A percentile compares a stretch with the other conserved stretches of the same genome.
These are phyloP conservation scores for Barbarea vulgaris DNA, from an alignment of 345 rosid species.

Conservation along the genomic window DNA sequence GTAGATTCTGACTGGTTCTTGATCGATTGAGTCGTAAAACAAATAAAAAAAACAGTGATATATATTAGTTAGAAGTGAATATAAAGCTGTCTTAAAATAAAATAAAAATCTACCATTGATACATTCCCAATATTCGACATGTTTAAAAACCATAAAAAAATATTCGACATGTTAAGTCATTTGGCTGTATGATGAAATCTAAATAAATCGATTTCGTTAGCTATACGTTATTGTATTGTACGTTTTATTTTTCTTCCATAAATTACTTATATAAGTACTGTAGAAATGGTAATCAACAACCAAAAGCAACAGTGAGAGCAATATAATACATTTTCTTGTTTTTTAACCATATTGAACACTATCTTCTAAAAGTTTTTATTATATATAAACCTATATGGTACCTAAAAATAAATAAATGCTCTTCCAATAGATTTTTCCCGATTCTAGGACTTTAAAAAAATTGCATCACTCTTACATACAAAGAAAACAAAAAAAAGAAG, in stretches of 20 bases:
- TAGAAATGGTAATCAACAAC: neutral
- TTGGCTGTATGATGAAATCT: neutral
- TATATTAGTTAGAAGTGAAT: neutral
- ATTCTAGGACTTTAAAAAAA: neutral
- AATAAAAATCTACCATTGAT: neutral
- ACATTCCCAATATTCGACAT: neutral
- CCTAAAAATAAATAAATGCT: neutral
- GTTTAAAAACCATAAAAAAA: too few relatives aligned
- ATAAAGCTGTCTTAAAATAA: neutral
- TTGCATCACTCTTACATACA: neutral
- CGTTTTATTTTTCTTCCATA: neutral
- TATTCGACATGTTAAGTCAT: neutral
- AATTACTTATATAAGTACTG: neutral
- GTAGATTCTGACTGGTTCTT: neutral
- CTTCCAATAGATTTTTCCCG: neutral
- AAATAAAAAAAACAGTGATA: slow-evolving; percentile 7
- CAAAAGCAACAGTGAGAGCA: neutral
- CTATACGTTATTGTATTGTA: neutral
- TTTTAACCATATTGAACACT: neutral
- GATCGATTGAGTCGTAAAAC: neutral
- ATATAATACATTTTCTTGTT: neutral
- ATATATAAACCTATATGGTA: neutral
- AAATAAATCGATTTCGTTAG: neutral
- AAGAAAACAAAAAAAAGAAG: neutral
- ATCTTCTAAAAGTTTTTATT: slow-evolving; percentile 9